Conservation (phyloP, 1,284 basidiomycete species). For the Rhodotorula sp. region DNA sequence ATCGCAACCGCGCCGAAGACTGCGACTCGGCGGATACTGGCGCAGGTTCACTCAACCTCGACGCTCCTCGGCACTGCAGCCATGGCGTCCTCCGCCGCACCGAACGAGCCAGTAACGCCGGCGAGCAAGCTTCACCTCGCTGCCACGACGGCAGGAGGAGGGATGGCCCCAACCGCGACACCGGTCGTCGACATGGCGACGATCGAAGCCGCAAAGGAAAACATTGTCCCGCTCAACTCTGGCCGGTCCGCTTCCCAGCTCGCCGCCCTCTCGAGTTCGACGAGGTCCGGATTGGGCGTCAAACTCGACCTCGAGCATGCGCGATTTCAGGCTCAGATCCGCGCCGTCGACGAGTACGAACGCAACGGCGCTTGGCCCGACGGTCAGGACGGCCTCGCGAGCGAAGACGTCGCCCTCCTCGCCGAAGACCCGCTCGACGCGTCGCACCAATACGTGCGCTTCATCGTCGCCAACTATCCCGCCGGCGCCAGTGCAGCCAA, state of each 20-base stretch:
- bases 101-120: neutral
- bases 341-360: conserved; percentile 48
- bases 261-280: conserved; percentile 52
- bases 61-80: neutral
- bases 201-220: conserved; percentile 60
- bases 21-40: neutral
- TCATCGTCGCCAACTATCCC: conserved; percentile 41
- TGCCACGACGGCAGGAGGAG: no score
- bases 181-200: conserved; percentile 42
- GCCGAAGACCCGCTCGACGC: conserved; percentile 53
- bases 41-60: conserved; percentile 6
- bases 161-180: neutral
- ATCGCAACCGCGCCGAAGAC: no score
- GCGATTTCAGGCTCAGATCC: conserved; percentile 49
- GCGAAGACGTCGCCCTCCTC: conserved; percentile 41
- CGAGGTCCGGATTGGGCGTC: conserved; percentile 49
- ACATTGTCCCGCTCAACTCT: conserved; percentile 57
- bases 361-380: conserved; percentile 42
- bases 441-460: conserved; percentile 47
- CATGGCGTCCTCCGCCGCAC: neutral
- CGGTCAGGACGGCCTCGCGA: conserved; percentile 60
- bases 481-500: conserved; percentile 59
- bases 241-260: conserved; percentile 59
- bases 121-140: neutral
- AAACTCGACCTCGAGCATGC: conserved; percentile 52